Conservation (phyloP, 2,329 filamentous ascomycete species). For the Periconia macrospinosa region DNA sequence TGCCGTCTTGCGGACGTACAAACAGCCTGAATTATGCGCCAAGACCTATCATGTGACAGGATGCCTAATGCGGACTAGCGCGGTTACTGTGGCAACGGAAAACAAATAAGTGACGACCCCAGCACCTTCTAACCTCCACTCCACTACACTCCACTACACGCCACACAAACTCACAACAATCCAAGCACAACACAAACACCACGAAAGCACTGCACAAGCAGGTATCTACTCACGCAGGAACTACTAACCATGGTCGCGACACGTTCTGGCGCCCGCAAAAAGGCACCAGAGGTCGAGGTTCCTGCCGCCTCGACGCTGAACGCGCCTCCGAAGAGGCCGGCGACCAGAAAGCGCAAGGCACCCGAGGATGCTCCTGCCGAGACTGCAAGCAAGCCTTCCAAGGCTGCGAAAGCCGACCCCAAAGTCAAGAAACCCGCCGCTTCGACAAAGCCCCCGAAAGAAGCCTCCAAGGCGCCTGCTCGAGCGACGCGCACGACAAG, state of each 20-base stretch:
- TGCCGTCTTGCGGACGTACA: no score
- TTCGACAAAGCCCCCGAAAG: slow-evolving; percentile 17
- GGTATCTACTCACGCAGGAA: neutral
- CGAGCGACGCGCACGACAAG: neutral
- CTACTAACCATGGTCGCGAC: slow-evolving; percentile 29
- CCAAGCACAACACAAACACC: neutral
- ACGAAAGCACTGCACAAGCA: neutral
- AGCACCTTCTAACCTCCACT: neutral
- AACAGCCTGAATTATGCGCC: no score
- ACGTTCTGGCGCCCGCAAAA: slow-evolving; percentile 29
- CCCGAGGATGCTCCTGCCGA: slow-evolving; percentile 22
- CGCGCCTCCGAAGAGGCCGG: slow-evolving; percentile 35
- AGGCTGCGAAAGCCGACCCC: neutral
- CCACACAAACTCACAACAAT: neutral
- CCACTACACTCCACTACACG: neutral
- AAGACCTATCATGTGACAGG: no score
- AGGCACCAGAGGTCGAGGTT: slow-evolving; percentile 24
- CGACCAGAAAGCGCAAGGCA: slow-evolving; percentile 25
- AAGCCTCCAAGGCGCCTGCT: slow-evolving; percentile 1
- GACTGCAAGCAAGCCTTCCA: slow-evolving; percentile 15
- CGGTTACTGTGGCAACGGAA: no score
- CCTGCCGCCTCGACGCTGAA: slow-evolving; percentile 29
- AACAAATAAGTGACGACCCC: no score
- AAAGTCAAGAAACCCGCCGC: slow-evolving; percentile 3
- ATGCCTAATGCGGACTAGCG: no score